Evolutionary conservation across 352 stramenopile genomes (phyloP).

Genomic region (Aphanomyces astaci): DNA sequence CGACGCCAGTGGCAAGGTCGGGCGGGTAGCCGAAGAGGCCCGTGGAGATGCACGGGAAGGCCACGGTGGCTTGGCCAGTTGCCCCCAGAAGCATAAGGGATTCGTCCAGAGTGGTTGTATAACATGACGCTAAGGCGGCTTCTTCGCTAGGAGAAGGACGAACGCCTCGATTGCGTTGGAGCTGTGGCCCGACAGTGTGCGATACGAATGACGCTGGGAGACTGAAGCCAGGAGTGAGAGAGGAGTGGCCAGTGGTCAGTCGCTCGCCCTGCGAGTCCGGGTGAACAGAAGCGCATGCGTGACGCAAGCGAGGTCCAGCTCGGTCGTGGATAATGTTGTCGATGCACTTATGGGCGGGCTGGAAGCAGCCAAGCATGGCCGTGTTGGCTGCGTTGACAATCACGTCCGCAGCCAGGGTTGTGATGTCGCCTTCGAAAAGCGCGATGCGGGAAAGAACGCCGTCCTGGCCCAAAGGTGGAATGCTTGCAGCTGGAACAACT

Average conservation of each 20-base stretch:
- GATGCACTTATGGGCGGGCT: conserved; percentile 58
- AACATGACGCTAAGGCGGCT: conserved; percentile 36
- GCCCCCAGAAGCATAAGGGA: conserved; percentile 31
- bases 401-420: conserved; percentile 41
- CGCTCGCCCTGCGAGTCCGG: conserved; percentile 27
- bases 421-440: conserved; percentile 66
- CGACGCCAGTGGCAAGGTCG: conserved; percentile 40
- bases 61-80: conserved; percentile 28
- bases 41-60: conserved; percentile 62
- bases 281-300: conserved; percentile 38
- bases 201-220: conserved; percentile 46
- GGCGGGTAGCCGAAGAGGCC: conserved; percentile 60
- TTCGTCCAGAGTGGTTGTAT: conserved; percentile 42
- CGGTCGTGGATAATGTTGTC: conserved; percentile 69
- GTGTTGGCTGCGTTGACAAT: conserved; percentile 68
- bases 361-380: conserved; percentile 57
- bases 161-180: conserved; percentile 32
- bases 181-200: conserved; percentile 53
- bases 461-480: neutral
- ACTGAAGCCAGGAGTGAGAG: conserved; percentile 50
- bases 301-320: conserved; percentile 44
- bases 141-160: conserved; percentile 27
- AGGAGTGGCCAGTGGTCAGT: conserved; percentile 32
- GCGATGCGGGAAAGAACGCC: conserved; percentile 22
- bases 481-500: neutral